phyloP scores from a whole-genome alignment of 805 yeast species.

The Metschnikowia vanudenii region DNA sequence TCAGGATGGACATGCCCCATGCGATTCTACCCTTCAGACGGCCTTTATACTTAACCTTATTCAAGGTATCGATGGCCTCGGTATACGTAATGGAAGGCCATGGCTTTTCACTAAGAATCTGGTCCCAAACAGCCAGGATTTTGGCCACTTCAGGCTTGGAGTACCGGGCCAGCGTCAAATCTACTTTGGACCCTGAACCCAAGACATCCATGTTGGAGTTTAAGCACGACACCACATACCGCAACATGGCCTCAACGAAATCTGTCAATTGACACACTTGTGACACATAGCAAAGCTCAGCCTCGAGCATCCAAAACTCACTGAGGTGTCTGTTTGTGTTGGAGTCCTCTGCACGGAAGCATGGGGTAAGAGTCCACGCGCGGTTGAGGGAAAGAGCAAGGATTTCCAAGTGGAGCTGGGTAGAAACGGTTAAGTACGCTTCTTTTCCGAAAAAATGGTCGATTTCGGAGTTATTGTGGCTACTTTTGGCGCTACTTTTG shows the following conservation, averaged over 20 bases:
- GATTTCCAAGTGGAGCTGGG: conserved; percentile 88
- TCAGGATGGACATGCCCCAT: conserved; percentile 73
- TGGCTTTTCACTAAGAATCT: conserved; percentile 37
- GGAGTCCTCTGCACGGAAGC: conserved; percentile 87
- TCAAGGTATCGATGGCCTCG: conserved; percentile 61
- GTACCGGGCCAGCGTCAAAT: conserved; percentile 37
- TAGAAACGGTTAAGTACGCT: conserved; percentile 81
- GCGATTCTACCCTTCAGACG: conserved; percentile 25
- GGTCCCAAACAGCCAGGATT: conserved; percentile 57
- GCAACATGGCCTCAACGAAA: conserved; percentile 71
- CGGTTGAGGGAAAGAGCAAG: conserved; percentile 69
- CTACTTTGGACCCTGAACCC: conserved; percentile 20
- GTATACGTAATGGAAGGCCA: conserved; percentile 78
- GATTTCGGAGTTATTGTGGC: background rate
- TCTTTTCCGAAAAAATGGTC: conserved; percentile 58
- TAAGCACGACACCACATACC: conserved; percentile 22
- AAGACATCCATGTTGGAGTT: background rate
- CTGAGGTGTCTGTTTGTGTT: conserved; percentile 89
- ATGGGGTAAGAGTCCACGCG: conserved; percentile 88
- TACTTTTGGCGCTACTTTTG: background rate
- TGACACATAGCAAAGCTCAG: conserved; percentile 71
- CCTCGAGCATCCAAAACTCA: conserved; percentile 98
- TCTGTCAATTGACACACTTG: conserved; percentile 58
- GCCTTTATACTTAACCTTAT: conserved; percentile 43
- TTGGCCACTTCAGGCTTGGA: conserved; percentile 35